phyloP scores from a whole-genome alignment of 331 rosid genomes.

The Arachis monticola region DNA sequence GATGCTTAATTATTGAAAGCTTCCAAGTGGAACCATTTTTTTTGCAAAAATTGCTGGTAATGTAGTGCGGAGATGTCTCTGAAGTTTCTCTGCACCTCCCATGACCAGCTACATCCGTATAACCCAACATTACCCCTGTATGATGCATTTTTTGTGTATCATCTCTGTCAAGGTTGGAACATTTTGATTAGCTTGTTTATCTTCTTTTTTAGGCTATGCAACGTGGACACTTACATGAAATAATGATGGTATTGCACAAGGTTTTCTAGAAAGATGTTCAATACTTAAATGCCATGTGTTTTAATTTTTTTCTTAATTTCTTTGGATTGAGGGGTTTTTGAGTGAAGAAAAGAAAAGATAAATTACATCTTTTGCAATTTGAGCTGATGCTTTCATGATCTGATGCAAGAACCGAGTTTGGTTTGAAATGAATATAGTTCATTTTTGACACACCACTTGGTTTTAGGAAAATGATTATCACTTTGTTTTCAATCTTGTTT shows the following conservation, averaged over 20 bases:
- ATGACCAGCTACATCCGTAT: conserved; percentile 50
- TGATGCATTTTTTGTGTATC: conserved; percentile 35
- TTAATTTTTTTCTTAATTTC: no score
- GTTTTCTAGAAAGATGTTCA: no score
- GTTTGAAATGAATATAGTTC: no score
- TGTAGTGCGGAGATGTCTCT: conserved; percentile 43
- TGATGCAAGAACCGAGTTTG: no score
- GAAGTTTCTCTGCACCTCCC: conserved; percentile 51
- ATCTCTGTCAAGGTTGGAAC: conserved; percentile 58
- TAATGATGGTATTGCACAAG: no score
- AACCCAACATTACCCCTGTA: conserved; percentile 43
- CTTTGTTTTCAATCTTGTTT: no score
- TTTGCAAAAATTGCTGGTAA: conserved; percentile 45
- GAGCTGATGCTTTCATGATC: no score
- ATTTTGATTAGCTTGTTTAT: not conserved
- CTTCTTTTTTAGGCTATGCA: not conserved
- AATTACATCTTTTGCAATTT: no score
- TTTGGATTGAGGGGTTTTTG: no score
- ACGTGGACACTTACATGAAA: not conserved
- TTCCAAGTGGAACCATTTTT: not conserved
- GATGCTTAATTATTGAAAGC: not conserved
- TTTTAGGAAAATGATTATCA: no score
- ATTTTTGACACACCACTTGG: no score
- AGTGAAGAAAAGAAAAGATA: no score
- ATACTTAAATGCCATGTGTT: not conserved